phyloP scores from a whole-genome alignment of 2,329 filamentous ascomycete species.

The Fusarium lyarnte region DNA sequence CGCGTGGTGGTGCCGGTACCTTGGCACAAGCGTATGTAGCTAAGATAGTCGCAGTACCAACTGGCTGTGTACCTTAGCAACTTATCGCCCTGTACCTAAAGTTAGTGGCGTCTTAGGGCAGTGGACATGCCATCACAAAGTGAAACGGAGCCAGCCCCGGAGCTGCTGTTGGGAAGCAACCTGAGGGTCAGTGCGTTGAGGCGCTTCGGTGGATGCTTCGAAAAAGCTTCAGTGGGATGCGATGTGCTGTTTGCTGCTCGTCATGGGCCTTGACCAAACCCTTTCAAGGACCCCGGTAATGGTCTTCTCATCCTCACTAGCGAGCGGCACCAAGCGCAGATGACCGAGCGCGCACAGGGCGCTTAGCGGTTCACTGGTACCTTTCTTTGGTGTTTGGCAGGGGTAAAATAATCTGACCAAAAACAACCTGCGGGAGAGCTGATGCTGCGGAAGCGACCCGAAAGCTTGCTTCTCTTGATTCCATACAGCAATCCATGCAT shows the following conservation, averaged over 20 bases:
- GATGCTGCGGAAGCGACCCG: slow-evolving; percentile 29
- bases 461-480: slow-evolving; percentile 31
- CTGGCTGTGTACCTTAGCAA: background rate
- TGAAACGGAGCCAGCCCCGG: slow-evolving; percentile 13
- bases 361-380: slow-evolving; percentile 25
- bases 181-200: slow-evolving; percentile 32
- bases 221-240: slow-evolving; percentile 35
- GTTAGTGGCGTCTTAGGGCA: slow-evolving; percentile 29
- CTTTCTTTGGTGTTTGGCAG: slow-evolving; percentile 18
- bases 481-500: slow-evolving; percentile 8
- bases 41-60: slow-evolving; percentile 13
- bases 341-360: slow-evolving; percentile 45
- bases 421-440: slow-evolving; percentile 6
- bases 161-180: slow-evolving; percentile 22
- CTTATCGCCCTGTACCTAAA: background rate
- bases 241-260: slow-evolving; percentile 25
- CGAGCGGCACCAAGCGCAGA: slow-evolving; percentile 43
- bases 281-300: slow-evolving; percentile 32
- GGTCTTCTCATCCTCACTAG: slow-evolving; percentile 31
- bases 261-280: slow-evolving; percentile 30
- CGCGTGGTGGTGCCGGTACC: slow-evolving; percentile 31
- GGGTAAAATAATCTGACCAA: slow-evolving; percentile 14
- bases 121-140: slow-evolving; percentile 12
- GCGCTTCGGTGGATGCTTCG: slow-evolving; percentile 39
- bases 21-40: slow-evolving; percentile 24